Conservation (phyloP, 768 basidiomycete species). For the Lactifluus rugatus region DNA sequence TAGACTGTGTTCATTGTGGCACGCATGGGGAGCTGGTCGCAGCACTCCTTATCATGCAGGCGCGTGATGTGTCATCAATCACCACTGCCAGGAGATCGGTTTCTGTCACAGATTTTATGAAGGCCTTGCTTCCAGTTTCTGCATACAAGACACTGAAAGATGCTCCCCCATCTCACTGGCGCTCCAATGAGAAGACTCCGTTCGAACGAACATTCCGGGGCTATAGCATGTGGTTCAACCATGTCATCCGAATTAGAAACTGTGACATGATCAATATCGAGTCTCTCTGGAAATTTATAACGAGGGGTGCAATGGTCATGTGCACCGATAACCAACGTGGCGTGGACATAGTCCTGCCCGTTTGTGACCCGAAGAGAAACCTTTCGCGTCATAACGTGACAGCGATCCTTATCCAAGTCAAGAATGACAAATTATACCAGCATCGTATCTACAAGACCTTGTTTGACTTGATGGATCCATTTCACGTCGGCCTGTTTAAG, state of each 20-base stretch:
- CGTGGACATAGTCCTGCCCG: neutral
- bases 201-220: neutral
- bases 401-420: too few relatives aligned
- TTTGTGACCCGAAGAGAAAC: neutral
- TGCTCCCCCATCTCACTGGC: neutral
- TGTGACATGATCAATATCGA: neutral
- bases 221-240: neutral
- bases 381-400: neutral
- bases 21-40: neutral
- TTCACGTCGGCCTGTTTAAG: too few relatives aligned
- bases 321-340: neutral
- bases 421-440: too few relatives aligned
- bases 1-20: neutral
- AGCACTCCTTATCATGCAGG: neutral
- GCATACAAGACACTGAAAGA: neutral
- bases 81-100: neutral
- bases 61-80: neutral
- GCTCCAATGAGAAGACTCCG: neutral
- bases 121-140: neutral
- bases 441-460: too few relatives aligned
- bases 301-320: neutral
- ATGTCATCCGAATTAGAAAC: neutral
- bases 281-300: neutral
- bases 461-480: too few relatives aligned
- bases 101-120: neutral